Conservation (phyloP, 768 basidiomycete species). For the Mycena albidolilacea region DNA sequence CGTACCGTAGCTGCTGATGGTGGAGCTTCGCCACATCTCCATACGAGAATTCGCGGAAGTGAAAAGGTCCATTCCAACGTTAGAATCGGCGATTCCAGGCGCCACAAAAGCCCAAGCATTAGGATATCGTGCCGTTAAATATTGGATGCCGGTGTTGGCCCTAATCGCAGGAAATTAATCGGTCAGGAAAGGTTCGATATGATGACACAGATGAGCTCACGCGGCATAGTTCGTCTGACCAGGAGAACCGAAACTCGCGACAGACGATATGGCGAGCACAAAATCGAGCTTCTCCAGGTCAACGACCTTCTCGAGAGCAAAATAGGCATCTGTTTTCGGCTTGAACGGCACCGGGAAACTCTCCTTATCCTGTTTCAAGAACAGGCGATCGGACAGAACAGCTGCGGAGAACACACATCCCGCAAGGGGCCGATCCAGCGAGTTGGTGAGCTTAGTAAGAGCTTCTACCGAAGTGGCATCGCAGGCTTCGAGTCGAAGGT, state of each 20-base stretch:
- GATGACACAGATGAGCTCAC: constrained; percentile 35
- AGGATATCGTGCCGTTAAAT: constrained; percentile 39
- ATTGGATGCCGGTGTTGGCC: constrained; percentile 52
- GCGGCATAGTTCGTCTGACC: constrained; percentile 58
- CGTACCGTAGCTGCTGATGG: constrained; percentile 16
- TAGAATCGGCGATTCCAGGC: constrained; percentile 48
- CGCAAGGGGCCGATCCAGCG: constrained; percentile 44
- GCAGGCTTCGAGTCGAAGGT: constrained; percentile 48
- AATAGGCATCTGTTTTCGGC: constrained; percentile 42
- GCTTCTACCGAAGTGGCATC: constrained; percentile 47
- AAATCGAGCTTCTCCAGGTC: constrained; percentile 49
- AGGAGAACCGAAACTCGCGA: constrained; percentile 50
- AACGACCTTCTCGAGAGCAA: too few relatives aligned
- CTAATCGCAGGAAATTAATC: constrained; percentile 35
- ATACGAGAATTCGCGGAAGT: constrained; percentile 8
- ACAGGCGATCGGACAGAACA: constrained; percentile 49
- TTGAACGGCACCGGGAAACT: constrained; percentile 46
- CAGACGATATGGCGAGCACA: constrained; percentile 52
- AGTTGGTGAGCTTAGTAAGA: constrained; percentile 41
- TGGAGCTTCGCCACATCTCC: constrained; percentile 4
- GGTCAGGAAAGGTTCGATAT: background rate
- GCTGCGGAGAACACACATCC: constrained; percentile 53
- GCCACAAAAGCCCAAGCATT: constrained; percentile 53
- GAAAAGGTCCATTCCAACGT: background rate
- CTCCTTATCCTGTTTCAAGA: constrained; percentile 48